A percentile compares a stretch with the other conserved stretches of the same genome.
phyloP scores from a whole-genome alignment of 1,284 basidiomycete genomes.

The Heterobasidion occidentale region DNA sequence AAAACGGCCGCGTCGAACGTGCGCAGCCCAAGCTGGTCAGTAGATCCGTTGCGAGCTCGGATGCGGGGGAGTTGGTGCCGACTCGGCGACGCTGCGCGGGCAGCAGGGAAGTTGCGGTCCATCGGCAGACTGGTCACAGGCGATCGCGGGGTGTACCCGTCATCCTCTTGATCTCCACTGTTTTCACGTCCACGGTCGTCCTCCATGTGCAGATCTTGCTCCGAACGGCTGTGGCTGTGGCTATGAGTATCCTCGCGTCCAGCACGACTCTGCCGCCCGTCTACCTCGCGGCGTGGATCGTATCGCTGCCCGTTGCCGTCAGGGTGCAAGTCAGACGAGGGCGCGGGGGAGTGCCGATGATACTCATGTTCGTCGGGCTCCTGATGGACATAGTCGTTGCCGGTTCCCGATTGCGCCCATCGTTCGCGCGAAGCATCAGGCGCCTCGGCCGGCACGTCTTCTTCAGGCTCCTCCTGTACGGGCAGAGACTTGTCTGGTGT shows the following conservation, averaged over 20 bases:
- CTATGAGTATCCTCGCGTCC: constrained; percentile 2
- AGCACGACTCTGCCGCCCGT: neutral
- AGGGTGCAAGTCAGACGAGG: constrained; percentile 47
- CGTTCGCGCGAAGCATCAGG: constrained; percentile 16
- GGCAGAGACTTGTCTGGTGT: constrained; percentile 70
- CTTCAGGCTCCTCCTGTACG: constrained; percentile 70
- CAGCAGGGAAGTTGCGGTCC: constrained; percentile 25
- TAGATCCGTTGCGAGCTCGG: constrained; percentile 39
- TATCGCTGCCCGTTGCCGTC: constrained; percentile 32
- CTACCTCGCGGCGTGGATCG: constrained; percentile 29
- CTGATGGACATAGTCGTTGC: constrained; percentile 20
- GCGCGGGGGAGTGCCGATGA: constrained; percentile 34
- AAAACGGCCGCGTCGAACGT: constrained; percentile 48
- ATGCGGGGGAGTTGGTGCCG: constrained; percentile 20
- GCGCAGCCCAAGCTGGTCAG: constrained; percentile 53
- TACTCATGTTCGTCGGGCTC: constrained; percentile 7
- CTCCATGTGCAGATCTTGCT: constrained; percentile 34
- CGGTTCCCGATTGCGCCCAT: constrained; percentile 3
- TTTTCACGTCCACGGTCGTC: constrained; percentile 38
- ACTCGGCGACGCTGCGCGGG: constrained; percentile 6
- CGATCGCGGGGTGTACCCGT: constrained; percentile 65
- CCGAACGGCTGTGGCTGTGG: constrained; percentile 8
- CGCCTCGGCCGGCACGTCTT: constrained; percentile 36
- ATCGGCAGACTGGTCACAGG: constrained; percentile 47
- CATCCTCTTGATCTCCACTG: constrained; percentile 23